A percentile compares a stretch with the other conserved stretches of the same genome.
Conservation (phyloP, 345 rosid species). For the Citrus unshiu region DNA sequence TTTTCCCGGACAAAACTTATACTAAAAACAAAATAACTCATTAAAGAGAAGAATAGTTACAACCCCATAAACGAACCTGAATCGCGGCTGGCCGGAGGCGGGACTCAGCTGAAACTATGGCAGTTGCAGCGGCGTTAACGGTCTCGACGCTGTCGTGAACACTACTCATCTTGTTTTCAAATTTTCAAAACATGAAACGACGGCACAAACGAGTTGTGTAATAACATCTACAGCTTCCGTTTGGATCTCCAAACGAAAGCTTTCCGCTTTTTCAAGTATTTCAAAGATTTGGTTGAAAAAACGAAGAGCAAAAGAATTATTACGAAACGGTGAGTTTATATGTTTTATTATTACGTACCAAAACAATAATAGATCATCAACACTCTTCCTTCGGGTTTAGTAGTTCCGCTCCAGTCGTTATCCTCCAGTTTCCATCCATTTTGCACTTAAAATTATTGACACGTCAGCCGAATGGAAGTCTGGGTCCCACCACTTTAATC, state of each 20-base stretch:
- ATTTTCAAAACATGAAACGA: slow-evolving; percentile 13
- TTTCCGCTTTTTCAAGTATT: neutral
- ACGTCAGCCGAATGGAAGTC: slow-evolving; percentile 36
- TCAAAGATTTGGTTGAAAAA: neutral
- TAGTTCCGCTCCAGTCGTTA: slow-evolving; percentile 45
- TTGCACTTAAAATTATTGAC: slow-evolving; percentile 40
- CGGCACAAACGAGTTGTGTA: neutral
- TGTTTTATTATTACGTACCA: too few species aligned
- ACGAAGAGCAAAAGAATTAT: neutral
- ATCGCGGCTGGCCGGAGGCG: slow-evolving; percentile 67
- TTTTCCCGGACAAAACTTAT: too few species aligned
- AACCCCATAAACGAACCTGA: slow-evolving; percentile 35
- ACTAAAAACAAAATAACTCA: neutral
- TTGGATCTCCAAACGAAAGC: slow-evolving; percentile 23
- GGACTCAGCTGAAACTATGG: slow-evolving; percentile 85
- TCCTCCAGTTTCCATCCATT: slow-evolving; percentile 55
- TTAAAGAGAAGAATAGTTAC: neutral
- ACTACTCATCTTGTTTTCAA: slow-evolving; percentile 36
- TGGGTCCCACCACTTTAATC: slow-evolving; percentile 33
- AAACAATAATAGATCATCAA: neutral
- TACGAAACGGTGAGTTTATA: too few species aligned
- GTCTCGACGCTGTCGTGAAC: slow-evolving; percentile 64
- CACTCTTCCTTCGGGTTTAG: slow-evolving; percentile 18
- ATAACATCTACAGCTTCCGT: slow-evolving; percentile 17
- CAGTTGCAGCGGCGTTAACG: slow-evolving; percentile 91